Evolutionary conservation across 139 green algal genomes (phyloP), one percentile per base, ranked within the genome.

Genomic region (Haematococcus lacustris): DNA sequence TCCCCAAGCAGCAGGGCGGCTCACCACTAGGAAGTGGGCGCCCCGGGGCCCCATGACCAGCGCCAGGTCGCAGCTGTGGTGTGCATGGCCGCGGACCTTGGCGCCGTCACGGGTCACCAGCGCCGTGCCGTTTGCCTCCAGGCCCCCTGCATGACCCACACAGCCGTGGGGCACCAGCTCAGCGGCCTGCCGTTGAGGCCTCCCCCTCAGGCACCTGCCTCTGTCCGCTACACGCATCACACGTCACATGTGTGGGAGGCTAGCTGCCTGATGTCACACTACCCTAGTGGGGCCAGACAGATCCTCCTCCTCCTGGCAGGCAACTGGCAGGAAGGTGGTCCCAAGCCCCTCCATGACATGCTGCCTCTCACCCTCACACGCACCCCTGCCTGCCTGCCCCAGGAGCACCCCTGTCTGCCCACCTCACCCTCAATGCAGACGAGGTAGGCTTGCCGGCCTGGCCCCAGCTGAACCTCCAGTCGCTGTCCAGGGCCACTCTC

Each of bases 381-480:
- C n/a, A n/a, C 23, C 17, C 57, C 28, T 57, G 57, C 57, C 9
- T 30, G 57, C 57, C 5, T 37, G 23, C 23, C 21, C 25, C 13
- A 64, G 1, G 35, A 34, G 35, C 28, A 0, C 28, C 40, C 28
- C 37, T n/a, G 21, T 13, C 0, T 30, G 37, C 21, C 1, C 39
- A 23, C 47, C 70, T 21, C 59, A 80, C 88, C 89, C 65, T 93
- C 88, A 28, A 90, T 88, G 74, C 78, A 87, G 28, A 88, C 51
- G 41, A 91, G 40, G 73, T 91, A 91, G 0, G 77, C 79, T 59
- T 88, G 79, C 23, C 82, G 70, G 25, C 26, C 51, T 1, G 76
- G 17, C 2, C 41, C 78, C 34, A 91, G 73, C 39, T 40, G 34
- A 57, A 89, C 23, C 32, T 87, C 71, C 41, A 79, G 75, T 5